These are phyloP conservation scores for Fraxinus angustifolia DNA, from an alignment of 305 asterid genomes.

Conservation along the genomic window DNA sequence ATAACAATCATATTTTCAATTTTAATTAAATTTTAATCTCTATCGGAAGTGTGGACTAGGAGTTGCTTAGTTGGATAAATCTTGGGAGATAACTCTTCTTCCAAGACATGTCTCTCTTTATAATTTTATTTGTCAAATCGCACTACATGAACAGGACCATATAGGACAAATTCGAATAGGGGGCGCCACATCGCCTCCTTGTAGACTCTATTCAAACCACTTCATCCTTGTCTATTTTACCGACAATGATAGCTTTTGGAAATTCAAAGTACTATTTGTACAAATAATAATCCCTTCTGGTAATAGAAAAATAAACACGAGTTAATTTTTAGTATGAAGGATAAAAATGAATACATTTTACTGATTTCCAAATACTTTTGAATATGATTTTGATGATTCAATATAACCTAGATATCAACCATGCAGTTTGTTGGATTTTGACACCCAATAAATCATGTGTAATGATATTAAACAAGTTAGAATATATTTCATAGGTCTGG, in stretches of 20 bases:
- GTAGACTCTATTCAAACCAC: too few relatives aligned
- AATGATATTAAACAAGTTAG: too few relatives aligned
- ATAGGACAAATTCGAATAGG: too few relatives aligned
- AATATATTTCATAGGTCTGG: too few relatives aligned
- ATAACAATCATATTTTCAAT: too few relatives aligned
- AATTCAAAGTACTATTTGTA: not conserved
- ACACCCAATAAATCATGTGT: too few relatives aligned
- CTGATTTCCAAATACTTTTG: not conserved
- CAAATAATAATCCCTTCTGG: not conserved
- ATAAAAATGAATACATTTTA: too few relatives aligned
- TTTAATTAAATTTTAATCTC: too few relatives aligned
- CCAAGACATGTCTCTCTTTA: not conserved
- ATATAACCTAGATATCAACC: not conserved
- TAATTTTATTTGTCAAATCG: too few relatives aligned
- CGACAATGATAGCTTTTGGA: not conserved
- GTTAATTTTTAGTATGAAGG: not conserved
- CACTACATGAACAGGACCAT: too few relatives aligned
- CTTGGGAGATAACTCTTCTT: not conserved
- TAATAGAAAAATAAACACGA: not conserved
- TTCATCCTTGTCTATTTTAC: too few relatives aligned
- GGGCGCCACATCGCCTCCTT: too few relatives aligned
- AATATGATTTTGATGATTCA: not conserved
- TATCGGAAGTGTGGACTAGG: not conserved
- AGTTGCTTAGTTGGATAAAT: not conserved
- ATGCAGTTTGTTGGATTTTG: not conserved